Conservation (phyloP, 78 protist species). For the Planoprotostelium fungivorum region DNA sequence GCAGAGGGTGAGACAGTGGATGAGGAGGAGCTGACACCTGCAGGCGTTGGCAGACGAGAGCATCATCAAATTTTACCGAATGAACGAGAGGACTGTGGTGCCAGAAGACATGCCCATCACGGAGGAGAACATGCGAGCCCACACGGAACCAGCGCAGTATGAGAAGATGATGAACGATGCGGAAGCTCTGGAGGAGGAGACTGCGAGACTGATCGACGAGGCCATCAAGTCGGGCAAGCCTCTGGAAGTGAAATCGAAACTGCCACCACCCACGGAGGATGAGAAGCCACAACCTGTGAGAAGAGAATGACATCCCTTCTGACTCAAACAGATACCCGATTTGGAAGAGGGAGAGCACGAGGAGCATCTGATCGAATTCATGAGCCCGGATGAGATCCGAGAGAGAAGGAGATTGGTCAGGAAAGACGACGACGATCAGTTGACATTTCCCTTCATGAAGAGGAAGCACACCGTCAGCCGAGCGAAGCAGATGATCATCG, state of each 20-base stretch:
- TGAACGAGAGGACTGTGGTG: too few relatives aligned
- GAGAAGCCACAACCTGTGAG: neutral
- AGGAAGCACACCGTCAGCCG: neutral
- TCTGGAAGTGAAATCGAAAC: neutral
- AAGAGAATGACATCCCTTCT: neutral
- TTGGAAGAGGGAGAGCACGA: neutral
- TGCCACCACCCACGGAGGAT: neutral
- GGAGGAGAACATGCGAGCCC: too few relatives aligned
- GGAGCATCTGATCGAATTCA: neutral
- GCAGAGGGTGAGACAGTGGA: neutral
- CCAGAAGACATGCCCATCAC: too few relatives aligned
- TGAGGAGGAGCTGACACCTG: too few relatives aligned
- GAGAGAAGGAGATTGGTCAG: neutral
- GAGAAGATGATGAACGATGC: neutral
- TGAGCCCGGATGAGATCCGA: neutral
- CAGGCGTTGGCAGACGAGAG: too few relatives aligned
- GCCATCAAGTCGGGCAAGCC: neutral
- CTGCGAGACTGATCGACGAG: neutral
- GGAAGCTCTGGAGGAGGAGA: neutral
- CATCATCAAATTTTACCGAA: too few relatives aligned
- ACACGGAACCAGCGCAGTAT: neutral
- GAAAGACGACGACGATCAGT: neutral
- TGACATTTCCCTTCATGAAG: neutral
- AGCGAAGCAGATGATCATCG: neutral
- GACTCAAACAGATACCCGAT: neutral